Evolutionary conservation across 2,329 filamentous ascomycete genomes (phyloP), one percentile per base, ranked within the genome.

Genomic region (Trichoderma sp.): DNA sequence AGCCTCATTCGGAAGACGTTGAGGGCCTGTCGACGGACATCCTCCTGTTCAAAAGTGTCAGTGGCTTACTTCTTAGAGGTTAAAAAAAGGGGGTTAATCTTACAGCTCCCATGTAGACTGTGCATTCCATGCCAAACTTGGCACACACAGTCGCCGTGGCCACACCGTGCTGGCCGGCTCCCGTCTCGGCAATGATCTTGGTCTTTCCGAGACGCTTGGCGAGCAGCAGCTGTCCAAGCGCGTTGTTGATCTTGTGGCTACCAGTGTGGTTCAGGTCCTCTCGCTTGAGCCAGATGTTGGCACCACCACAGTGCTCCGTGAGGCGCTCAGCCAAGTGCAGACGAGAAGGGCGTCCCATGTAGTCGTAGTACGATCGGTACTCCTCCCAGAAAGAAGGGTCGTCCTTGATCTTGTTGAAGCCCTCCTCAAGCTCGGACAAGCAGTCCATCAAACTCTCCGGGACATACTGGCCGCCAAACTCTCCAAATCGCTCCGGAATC

Each of bases 161-260:
- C 44, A 99, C 95, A 81, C 95, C 95, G 78, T 99, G 95, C 80
- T 99, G 95, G 19, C 95, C 95, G 62, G 95, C 95, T 70, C 95
- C 95, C 17, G 95, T 99, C 81, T 99, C 95, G 56, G 95, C 95
- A 71, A 99, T 99, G 72, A 99, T 98, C 76, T 93, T 90, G 6
- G 89, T 97, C 85, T 99, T 99, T 58, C 95, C 95, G 56, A 99
- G 80, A 68, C 92, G 85, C 71, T 85, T 85, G 1, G 95, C 95
- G 45, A 99, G 81, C 15, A 99, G 85, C 56, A 97, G 88, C 78
- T 99, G 95, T 2, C 95, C 95, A 9, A 99, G 82, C 0, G 95
- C 95, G 73, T 99, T 99, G 83, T 99, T 99, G 83, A 99, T 98
- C 85, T 99, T 99, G 84, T 99, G 95, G 68, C 91, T 96, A 70